Percentiles rank a stretch among this genome's conserved stretches.
Conservation (phyloP, 192 early-diverging fungal species). For the Dissophora ornata region DNA sequence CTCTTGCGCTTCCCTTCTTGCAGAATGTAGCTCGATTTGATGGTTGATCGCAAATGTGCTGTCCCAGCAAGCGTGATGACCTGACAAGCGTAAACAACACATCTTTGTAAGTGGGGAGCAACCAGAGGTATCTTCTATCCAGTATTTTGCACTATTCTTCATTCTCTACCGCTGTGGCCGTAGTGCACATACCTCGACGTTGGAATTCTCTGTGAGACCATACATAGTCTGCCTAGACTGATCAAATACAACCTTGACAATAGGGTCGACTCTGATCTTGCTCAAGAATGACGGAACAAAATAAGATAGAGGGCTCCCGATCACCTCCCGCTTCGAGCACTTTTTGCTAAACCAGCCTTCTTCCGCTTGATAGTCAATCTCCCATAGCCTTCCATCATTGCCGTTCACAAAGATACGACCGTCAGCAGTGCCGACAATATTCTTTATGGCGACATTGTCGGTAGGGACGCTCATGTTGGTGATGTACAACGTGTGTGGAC, state of each 20-base stretch:
- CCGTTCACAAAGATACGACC: conserved; percentile 95
- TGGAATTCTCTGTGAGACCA: conserved; percentile 73
- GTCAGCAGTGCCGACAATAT: conserved; percentile 78
- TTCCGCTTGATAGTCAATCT: conserved; percentile 86
- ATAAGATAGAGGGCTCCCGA: conserved; percentile 69
- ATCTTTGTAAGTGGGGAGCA: not conserved
- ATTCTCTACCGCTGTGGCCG: too few relatives aligned
- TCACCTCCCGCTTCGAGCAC: conserved; percentile 81
- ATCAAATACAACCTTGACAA: conserved; percentile 76
- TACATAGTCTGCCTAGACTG: conserved; percentile 76
- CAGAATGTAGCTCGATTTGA: conserved; percentile 20
- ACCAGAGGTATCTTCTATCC: too few relatives aligned
- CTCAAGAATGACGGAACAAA: conserved; percentile 78
- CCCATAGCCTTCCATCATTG: conserved; percentile 87
- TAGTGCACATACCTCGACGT: conserved; percentile 68
- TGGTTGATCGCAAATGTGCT: conserved; percentile 9
- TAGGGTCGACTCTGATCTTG: conserved; percentile 59
- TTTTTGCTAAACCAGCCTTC: conserved; percentile 89
- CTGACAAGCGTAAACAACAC: conserved; percentile 1
- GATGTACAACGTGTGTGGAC: conserved; percentile 75
- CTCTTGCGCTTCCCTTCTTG: conserved; percentile 45
- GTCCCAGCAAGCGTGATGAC: conserved; percentile 28
- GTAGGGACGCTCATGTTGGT: conserved; percentile 84
- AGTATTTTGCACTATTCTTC: too few relatives aligned
- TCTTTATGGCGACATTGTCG: conserved; percentile 84